Evolutionary conservation across 164 flowering plant genomes (phyloP), one percentile per base, ranked within the genome.

Genomic region (Echeveria elegans): DNA sequence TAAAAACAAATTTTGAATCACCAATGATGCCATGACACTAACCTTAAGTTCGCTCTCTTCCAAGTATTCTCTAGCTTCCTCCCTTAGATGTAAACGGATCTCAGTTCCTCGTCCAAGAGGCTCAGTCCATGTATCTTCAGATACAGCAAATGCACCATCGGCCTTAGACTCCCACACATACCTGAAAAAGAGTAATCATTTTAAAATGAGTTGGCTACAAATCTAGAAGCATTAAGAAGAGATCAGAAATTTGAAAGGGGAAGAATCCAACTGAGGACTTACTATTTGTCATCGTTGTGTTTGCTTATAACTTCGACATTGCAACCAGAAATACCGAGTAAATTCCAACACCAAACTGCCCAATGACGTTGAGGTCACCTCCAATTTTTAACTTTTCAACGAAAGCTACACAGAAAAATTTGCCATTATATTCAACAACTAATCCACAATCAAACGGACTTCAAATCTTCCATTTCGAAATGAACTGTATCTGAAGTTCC

Each of bases 151-250:
- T 37, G 90, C 77, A 24, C 98, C 97, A 85, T 91, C 98, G 65
- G 98, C 98, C 82, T 88, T 91, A 6, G 98, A 94, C 79, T 94
- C 98, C 98, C 98, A 94, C 0, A 94, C 91, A 72, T 94, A 77
- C 83, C 98, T 93, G 72, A n/a, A 67, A 75, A 19, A 45, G 50
- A 45, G 50, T 0, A 14, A 8, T 45, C 50, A 45, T 45, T 36
- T 12, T 9, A 8, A 9, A 12, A 45, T 45, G 18, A 11, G 14
- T 4, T 45, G 50, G 16, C 0, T 14, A 45, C 50, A 45, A 45
- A 45, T 16, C 19, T 9, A 45, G 14, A 45, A 45, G 14, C 50
- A 3, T 45, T 1, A 45, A n/a, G n/a, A 5, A 18, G 14, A 9
- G 5, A 8, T 12, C 16, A 18, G 14, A 45, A 45, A 12, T 9